Evolutionary conservation across 2,329 filamentous ascomycete species (phyloP), one percentile per base, ranked within the genome.

Genomic region (Verticillium nonalfalfae): DNA sequence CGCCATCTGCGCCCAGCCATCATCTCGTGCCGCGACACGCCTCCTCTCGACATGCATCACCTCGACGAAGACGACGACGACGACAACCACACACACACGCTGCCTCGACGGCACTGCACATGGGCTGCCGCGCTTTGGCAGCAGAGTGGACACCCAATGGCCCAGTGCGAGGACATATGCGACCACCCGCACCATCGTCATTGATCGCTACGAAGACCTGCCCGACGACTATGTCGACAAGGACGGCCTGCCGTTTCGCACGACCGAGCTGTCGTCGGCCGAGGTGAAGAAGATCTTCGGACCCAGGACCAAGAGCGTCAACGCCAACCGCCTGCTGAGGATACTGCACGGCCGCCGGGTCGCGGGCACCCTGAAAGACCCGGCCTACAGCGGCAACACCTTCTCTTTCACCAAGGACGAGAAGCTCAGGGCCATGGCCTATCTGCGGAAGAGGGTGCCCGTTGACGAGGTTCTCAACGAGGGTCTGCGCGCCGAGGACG

Each of bases 291-390:
- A 66, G 10, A 75, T 87, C 40, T 87, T 88, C 63, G 82, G 84
- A 1, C 68, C 76, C 5, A 73, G 74, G 13, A 74, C 86, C 56
- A 72, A 75, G 62, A 69, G 76, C 1, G 65, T 68, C 3, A 68
- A 71, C 5, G 86, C 80, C 21, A 88, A 88, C 68, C 74, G 73
- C 55, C 71, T 88, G 54, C 72, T 89, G 58, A 76, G 77, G 59
- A 82, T 88, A 58, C 72, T 88, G 13, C 86, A 89, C 68, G 86
- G 86, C 9, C 80, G 85, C 39, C 78, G 86, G 50, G 84, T 89
- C 26, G 85, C 86, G 7, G 86, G 86, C 38, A 87, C 85, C 3
- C 75, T 89, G 52, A 80, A 85, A 11, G 86, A 89, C 68, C 85
- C 85, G 2, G 75, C 73, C 4, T 77, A 83, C 57, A 73, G 73